Percentiles rank a stretch among this genome's conserved stretches.
Conservation (phyloP, 768 basidiomycete species). For the Symmetrospora coprosmae region DNA sequence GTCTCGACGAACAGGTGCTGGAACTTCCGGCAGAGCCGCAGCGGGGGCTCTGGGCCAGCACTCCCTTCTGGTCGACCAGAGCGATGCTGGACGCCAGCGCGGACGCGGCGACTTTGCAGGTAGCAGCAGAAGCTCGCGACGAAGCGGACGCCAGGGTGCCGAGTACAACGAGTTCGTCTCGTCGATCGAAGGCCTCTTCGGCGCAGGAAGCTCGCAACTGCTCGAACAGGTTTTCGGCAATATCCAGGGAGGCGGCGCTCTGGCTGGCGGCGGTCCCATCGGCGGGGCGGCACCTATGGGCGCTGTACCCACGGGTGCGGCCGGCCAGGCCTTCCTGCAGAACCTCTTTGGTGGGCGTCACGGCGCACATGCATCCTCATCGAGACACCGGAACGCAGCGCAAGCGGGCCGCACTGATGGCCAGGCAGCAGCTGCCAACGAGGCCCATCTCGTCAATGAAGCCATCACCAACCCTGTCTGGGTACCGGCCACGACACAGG, state of each 20-base stretch:
- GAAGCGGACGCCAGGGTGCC: slow-evolving; percentile 43
- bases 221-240: slow-evolving; percentile 59
- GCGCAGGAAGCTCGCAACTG: slow-evolving; percentile 64
- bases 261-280: slow-evolving; percentile 6
- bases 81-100: neutral
- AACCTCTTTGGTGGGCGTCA: neutral
- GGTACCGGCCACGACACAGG: slow-evolving; percentile 36
- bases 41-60: slow-evolving; percentile 49
- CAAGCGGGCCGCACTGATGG: neutral
- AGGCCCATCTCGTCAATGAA: slow-evolving; percentile 24
- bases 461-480: slow-evolving; percentile 27
- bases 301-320: neutral
- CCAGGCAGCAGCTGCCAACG: neutral
- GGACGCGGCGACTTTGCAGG: slow-evolving; percentile 30
- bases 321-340: neutral
- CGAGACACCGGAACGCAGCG: neutral
- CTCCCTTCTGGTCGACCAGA: slow-evolving; percentile 57
- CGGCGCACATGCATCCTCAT: neutral
- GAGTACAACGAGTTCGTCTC: slow-evolving; percentile 39
- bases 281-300: neutral
- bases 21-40: slow-evolving; percentile 7
- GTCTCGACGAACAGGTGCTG: no score
- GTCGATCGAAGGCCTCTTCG: slow-evolving; percentile 60
- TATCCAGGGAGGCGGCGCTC: slow-evolving; percentile 22
- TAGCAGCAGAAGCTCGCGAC: slow-evolving; percentile 41